Evolutionary conservation across 805 yeast genomes (phyloP), one percentile per base, ranked within the genome.

Genomic region (Lachancea sp.): DNA sequence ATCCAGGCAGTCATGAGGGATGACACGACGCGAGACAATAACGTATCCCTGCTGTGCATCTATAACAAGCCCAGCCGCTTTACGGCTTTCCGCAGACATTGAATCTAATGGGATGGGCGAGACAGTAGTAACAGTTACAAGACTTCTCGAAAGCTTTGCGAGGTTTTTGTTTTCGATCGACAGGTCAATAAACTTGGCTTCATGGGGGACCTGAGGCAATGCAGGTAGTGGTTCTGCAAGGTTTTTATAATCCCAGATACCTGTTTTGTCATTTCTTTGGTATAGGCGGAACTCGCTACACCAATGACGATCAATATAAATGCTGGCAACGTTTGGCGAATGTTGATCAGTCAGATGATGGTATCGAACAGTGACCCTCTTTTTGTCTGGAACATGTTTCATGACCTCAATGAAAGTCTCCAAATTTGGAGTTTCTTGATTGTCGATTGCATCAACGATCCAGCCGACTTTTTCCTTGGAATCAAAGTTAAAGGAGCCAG

Each of bases 291-390:
- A 83, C 37, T 81, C 73, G 7, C 81, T 73, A 46, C 75, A 71
- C 96, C 96, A 89, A 65, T 87, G 95, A 52, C 96, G 79, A 57
- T 88, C 95, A 41, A 89, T 74, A 55, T 75, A 78, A 10, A 85
- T 72, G 1, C 83, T 76, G n/a, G 79, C 72, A 30, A 83, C 75
- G 38, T 75, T 70, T 31, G 84, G 84, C 2, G 88, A 76, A 62
- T 89, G 95, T 49, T 84, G 71, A 58, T 88, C 96, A 2, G 87
- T 74, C 38, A 88, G 73, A 62, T 87, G 93, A 50, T 90, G 81
- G 65, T 77, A 85, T 46, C 79, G 69, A 18, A 85, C 74, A 16
- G 41, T 42, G 2, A 90, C 84, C 55, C 83, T 78, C 41, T 80
- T 73, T 38, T 80, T 71, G 60, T 89, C 95, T 1, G 95, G 95